Percentiles rank a stretch among this genome's conserved stretches.
Conservation (phyloP, 2,329 filamentous ascomycete genomes). For the Zopfia rhizophila region DNA sequence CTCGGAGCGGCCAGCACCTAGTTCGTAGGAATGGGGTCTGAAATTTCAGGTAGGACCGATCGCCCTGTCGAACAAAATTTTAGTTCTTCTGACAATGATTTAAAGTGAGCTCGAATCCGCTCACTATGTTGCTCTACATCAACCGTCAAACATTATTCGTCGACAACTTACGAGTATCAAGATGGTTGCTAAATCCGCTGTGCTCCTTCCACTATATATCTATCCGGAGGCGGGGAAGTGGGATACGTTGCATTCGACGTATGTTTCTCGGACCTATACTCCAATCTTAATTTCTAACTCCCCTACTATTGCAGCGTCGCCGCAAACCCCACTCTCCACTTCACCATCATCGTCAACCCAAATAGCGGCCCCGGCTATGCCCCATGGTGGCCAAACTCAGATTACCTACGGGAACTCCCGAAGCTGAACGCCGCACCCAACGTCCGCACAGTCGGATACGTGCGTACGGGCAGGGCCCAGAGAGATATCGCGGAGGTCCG, state of each 20-base stretch:
- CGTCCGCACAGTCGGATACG: constrained; percentile 62
- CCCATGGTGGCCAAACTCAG: constrained; percentile 57
- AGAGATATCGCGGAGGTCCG: constrained; percentile 28
- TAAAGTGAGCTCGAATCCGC: too few relatives aligned
- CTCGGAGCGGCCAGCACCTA: too few relatives aligned
- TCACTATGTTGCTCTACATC: too few relatives aligned
- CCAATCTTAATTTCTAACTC: neutral
- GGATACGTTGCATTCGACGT: constrained; percentile 61
- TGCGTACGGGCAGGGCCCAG: constrained; percentile 60
- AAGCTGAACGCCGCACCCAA: constrained; percentile 56
- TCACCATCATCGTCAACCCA: constrained; percentile 64
- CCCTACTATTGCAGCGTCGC: constrained; percentile 20
- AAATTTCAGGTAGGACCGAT: too few relatives aligned
- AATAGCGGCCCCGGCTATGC: constrained; percentile 58
- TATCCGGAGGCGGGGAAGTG: constrained; percentile 57
- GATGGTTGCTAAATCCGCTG: too few relatives aligned
- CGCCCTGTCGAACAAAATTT: too few relatives aligned
- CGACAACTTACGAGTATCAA: too few relatives aligned
- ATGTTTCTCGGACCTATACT: neutral
- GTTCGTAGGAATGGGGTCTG: too few relatives aligned
- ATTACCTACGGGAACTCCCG: constrained; percentile 58
- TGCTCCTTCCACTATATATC: constrained; percentile 60
- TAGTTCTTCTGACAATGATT: too few relatives aligned
- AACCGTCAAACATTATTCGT: too few relatives aligned
- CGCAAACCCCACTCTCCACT: constrained; percentile 53